phyloP scores from a whole-genome alignment of 805 yeast genomes.

The Kuraishia hungarica region DNA sequence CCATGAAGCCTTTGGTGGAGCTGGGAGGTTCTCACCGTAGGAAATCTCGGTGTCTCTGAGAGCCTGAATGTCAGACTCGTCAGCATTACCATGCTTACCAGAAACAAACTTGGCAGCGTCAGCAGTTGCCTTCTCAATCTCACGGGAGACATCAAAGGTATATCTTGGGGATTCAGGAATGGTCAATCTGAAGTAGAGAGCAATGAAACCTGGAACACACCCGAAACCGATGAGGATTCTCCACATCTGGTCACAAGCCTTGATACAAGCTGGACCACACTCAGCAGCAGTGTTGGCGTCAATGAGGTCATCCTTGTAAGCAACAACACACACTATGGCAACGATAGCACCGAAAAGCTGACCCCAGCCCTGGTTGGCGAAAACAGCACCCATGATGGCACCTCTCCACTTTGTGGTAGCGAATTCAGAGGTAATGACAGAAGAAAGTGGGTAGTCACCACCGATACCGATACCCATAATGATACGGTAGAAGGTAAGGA shows the following conservation, averaged over 20 bases:
- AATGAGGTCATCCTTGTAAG: constrained; percentile 56
- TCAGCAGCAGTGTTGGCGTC: constrained; percentile 43
- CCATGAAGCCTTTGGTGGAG: constrained; percentile 78
- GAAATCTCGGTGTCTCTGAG: constrained; percentile 13
- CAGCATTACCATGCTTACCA: constrained; percentile 29
- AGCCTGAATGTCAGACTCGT: constrained; percentile 23
- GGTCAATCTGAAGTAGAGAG: constrained; percentile 85
- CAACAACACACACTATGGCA: constrained; percentile 68
- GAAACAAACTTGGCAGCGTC: constrained; percentile 31
- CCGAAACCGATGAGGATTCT: constrained; percentile 86
- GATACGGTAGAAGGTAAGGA: constrained; percentile 71
- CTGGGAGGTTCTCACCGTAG: constrained; percentile 9
- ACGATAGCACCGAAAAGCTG: constrained; percentile 84
- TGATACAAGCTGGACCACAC: constrained; percentile 61
- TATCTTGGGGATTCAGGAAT: constrained; percentile 94
- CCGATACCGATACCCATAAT: constrained; percentile 95
- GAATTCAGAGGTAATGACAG: constrained; percentile 89
- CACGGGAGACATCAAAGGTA: constrained; percentile 64
- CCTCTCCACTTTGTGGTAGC: constrained; percentile 97
- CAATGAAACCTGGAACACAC: constrained; percentile 78
- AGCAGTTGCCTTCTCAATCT: constrained; percentile 38
- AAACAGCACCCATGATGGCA: constrained; percentile 94
- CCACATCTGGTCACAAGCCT: constrained; percentile 92
- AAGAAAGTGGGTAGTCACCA: constrained; percentile 92
- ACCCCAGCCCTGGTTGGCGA: constrained; percentile 97